A percentile compares a stretch with the other conserved stretches of the same genome.
phyloP scores from a whole-genome alignment of 1,139 yeast genomes.

The Blastobotrys illinoisensis region DNA sequence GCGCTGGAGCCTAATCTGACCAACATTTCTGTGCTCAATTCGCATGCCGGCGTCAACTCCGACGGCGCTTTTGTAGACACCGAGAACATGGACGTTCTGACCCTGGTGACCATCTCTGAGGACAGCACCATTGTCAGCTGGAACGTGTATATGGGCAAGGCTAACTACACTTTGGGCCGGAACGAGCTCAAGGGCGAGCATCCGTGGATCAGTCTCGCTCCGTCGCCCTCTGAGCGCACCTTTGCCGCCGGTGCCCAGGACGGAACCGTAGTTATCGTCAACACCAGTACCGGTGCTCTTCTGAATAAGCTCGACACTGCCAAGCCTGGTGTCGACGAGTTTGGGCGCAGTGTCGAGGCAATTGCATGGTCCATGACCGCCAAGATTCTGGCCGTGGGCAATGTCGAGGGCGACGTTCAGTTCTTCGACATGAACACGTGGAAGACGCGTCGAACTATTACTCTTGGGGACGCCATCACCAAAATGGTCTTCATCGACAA shows the following conservation, averaged over 20 bases:
- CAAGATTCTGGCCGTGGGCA: slow-evolving; percentile 69
- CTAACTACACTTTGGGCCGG: slow-evolving; percentile 53
- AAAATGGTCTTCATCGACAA: slow-evolving; percentile 61
- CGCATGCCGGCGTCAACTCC: slow-evolving; percentile 66
- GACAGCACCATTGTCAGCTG: slow-evolving; percentile 85
- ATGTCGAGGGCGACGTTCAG: slow-evolving; percentile 80
- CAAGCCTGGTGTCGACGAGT: slow-evolving; percentile 55
- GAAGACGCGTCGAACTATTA: slow-evolving; percentile 71
- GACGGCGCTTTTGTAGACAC: slow-evolving; percentile 67
- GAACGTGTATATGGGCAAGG: slow-evolving; percentile 78
- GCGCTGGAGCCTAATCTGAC: slow-evolving; percentile 55
- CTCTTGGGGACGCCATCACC: slow-evolving; percentile 77
- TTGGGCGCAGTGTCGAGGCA: slow-evolving; percentile 76
- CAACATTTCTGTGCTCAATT: slow-evolving; percentile 73
- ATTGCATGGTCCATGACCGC: slow-evolving; percentile 72
- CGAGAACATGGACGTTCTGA: slow-evolving; percentile 53
- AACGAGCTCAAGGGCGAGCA: slow-evolving; percentile 61
- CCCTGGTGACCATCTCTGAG: slow-evolving; percentile 74
- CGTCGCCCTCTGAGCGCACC: slow-evolving; percentile 43
- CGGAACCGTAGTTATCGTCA: slow-evolving; percentile 73
- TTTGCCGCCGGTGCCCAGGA: slow-evolving; percentile 77
- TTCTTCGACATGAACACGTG: slow-evolving; percentile 81
- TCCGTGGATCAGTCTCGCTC: slow-evolving; percentile 78
- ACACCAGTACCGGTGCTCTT: slow-evolving; percentile 65
- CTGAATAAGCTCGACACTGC: slow-evolving; percentile 50